Evolutionary conservation across 2,329 filamentous ascomycete genomes (phyloP).

Genomic region (Plectosphaerella cucumerina): DNA sequence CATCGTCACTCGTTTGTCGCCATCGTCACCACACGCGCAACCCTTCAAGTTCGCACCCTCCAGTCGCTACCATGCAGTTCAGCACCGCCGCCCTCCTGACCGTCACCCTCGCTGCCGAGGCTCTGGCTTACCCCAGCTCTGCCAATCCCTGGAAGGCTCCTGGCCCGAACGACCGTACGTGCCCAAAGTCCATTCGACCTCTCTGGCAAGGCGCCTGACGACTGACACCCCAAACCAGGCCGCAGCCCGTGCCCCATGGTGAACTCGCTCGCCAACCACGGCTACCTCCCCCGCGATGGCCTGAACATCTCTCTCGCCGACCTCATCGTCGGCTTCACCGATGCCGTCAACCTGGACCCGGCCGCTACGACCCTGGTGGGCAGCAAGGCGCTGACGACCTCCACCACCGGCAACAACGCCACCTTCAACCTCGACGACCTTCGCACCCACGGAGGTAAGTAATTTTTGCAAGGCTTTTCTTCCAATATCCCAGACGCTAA

Average conservation of each 20-base stretch:
- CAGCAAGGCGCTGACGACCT: constrained; percentile 13
- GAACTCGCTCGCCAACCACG: constrained; percentile 19
- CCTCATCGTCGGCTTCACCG: constrained; percentile 10
- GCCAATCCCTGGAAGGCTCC: too few relatives aligned
- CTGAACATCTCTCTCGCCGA: constrained; percentile 12
- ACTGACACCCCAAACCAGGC: constrained; percentile 2
- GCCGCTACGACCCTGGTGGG: constrained; percentile 12
- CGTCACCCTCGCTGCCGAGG: too few relatives aligned
- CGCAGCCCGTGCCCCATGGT: constrained; percentile 19
- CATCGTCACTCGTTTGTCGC: too few relatives aligned
- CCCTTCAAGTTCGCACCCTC: too few relatives aligned
- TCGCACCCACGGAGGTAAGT: constrained; percentile 15
- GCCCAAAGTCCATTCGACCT: too few relatives aligned
- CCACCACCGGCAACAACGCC: constrained; percentile 20
- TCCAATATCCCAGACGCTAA: not conserved
- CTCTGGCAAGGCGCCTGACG: too few relatives aligned
- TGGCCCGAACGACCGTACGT: too few relatives aligned
- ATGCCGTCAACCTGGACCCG: constrained; percentile 12
- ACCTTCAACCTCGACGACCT: constrained; percentile 25
- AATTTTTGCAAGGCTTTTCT: not conserved
- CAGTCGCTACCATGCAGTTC: too few relatives aligned
- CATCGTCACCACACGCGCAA: too few relatives aligned
- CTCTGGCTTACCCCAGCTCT: too few relatives aligned
- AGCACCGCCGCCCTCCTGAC: too few relatives aligned
- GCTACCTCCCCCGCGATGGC: constrained; percentile 13